These are phyloP conservation scores for Mortierella sp. DNA, from an alignment of 371 early-diverging fungal species.

Conservation along the genomic window DNA sequence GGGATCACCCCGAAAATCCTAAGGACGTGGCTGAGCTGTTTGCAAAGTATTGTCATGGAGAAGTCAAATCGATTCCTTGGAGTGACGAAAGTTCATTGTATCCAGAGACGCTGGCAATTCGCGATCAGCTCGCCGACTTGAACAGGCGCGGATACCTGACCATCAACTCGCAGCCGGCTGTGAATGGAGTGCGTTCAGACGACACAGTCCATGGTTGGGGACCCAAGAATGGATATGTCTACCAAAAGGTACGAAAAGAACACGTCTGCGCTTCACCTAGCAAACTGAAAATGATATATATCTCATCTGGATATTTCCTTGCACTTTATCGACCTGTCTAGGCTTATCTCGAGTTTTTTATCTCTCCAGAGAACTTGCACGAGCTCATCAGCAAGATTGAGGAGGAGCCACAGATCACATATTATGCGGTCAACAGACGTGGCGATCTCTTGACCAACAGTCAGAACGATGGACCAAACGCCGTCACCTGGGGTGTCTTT, in stretches of 20 bases:
- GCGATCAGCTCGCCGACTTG: conserved; percentile 74
- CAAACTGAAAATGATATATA: too few relatives aligned
- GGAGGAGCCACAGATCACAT: conserved; percentile 80
- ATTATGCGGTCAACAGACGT: conserved; percentile 90
- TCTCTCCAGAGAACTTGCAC: conserved; percentile 78
- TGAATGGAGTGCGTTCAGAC: conserved; percentile 88
- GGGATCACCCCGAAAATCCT: conserved; percentile 80
- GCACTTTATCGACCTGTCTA: conserved; percentile 9
- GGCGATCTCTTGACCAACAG: conserved; percentile 92
- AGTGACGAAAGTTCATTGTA: conserved; percentile 82
- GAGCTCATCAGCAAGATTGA: conserved; percentile 76
- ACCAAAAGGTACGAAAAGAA: conserved; percentile 88
- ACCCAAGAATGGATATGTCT: conserved; percentile 95
- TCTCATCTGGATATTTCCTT: too few relatives aligned
- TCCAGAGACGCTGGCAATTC: conserved; percentile 85
- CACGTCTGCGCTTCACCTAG: too few relatives aligned
- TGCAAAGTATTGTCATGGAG: conserved; percentile 84
- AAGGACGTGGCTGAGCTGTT: conserved; percentile 82
- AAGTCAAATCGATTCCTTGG: conserved; percentile 91
- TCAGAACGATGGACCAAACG: conserved; percentile 87
- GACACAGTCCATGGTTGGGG: conserved; percentile 95
- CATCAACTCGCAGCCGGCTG: conserved; percentile 97
- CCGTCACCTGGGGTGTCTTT: conserved; percentile 99
- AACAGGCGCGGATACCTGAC: conserved; percentile 90
- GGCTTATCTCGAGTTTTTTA: conserved; percentile 97